Evolutionary conservation across 176 grass and related monocot genomes (phyloP).

Genomic region (Chloris gayana): DNA sequence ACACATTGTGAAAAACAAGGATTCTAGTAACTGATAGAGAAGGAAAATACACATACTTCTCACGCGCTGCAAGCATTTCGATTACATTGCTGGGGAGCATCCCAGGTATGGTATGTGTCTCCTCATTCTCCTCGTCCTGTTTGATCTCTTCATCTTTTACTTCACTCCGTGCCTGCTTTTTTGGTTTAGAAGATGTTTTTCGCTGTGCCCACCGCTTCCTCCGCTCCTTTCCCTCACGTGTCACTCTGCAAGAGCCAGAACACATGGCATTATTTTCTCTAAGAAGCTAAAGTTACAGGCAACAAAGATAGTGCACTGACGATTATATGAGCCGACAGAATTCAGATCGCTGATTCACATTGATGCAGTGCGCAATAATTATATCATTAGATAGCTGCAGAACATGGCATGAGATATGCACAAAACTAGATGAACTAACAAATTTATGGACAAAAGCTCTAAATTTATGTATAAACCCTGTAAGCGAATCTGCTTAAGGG

Average conservation of each 20-base stretch:
- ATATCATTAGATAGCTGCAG: not conserved
- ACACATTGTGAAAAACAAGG: not conserved
- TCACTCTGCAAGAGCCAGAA: constrained; percentile 20
- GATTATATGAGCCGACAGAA: not conserved
- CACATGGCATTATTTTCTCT: constrained; percentile 18
- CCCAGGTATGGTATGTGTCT: constrained; percentile 46
- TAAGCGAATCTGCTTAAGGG: not conserved
- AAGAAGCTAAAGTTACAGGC: constrained; percentile 1
- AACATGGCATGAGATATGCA: not conserved
- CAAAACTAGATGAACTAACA: not conserved
- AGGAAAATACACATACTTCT: constrained; percentile 69
- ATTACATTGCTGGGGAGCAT: constrained; percentile 84
- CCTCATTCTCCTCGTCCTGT: constrained; percentile 30
- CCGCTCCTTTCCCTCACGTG: constrained; percentile 42
- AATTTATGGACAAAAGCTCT: not conserved
- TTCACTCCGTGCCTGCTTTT: not conserved
- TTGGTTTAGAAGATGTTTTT: constrained; percentile 46
- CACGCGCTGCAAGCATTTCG: constrained; percentile 83
- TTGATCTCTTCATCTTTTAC: constrained; percentile 38
- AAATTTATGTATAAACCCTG: not conserved
- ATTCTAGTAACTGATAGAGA: constrained; percentile 22
- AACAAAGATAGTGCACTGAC: not conserved
- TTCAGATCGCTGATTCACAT: not conserved
- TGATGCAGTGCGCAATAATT: not conserved
- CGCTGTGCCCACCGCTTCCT: constrained; percentile 56